phyloP scores from a whole-genome alignment of 345 rosid species.

The Citrus unshiu region DNA sequence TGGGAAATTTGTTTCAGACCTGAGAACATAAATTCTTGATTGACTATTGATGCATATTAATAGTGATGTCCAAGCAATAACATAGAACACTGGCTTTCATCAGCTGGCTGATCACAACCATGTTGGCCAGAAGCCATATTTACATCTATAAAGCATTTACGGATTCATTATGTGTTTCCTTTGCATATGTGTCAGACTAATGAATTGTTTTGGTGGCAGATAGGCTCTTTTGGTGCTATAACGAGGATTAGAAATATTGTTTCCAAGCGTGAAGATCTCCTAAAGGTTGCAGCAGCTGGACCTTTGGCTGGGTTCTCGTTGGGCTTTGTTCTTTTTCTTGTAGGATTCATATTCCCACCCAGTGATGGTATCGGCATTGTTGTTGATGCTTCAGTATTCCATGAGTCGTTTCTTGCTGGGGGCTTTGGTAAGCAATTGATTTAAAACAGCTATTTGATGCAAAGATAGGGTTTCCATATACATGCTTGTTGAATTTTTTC shows the following conservation, averaged over 20 bases:
- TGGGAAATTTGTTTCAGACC: neutral
- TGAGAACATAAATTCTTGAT: neutral
- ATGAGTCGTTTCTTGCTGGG: constrained; percentile 84
- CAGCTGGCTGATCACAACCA: neutral
- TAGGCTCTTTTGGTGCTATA: constrained; percentile 96
- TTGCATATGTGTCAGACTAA: constrained; percentile 14
- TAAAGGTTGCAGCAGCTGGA: constrained; percentile 91
- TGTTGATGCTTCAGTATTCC: constrained; percentile 90
- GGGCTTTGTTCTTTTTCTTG: constrained; percentile 73
- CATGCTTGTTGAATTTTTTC: neutral
- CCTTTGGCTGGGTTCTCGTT: constrained; percentile 89
- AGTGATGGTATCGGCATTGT: constrained; percentile 79
- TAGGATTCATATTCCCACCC: constrained; percentile 83
- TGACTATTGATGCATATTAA: neutral
- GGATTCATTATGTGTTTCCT: neutral
- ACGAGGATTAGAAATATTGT: constrained; percentile 84
- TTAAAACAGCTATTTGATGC: neutral
- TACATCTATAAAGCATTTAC: neutral
- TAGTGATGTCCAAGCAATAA: neutral
- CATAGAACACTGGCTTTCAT: neutral
- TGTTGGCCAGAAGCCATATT: neutral
- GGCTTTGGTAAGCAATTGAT: constrained; percentile 65
- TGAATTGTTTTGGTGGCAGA: constrained; percentile 69
- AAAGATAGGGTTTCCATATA: neutral
- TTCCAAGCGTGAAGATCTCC: constrained; percentile 80